A percentile compares a stretch with the other conserved stretches of the same genome.
These are phyloP conservation scores for Cupressus sempervirens DNA, from an alignment of 75 land plant genomes.

Conservation along the genomic window DNA sequence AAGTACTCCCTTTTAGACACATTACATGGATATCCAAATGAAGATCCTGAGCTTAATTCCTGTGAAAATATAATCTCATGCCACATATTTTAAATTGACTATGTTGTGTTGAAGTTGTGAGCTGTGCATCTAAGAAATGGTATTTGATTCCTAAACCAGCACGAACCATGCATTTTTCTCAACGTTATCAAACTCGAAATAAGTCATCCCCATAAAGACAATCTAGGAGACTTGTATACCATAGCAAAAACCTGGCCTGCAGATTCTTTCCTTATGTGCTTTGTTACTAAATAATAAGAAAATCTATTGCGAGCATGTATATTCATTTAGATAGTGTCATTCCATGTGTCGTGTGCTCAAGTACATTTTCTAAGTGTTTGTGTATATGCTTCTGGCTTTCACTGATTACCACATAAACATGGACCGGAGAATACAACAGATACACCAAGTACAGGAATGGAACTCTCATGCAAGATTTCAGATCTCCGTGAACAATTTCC, in stretches of 20 bases:
- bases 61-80: no score
- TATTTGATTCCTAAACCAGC: no score
- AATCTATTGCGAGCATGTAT: not conserved
- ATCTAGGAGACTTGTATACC: not conserved
- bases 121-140: no score
- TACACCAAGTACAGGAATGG: not conserved
- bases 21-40: not conserved
- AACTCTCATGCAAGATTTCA: no score
- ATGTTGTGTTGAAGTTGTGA: no score
- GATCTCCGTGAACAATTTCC: no score
- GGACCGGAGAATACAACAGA: not conserved
- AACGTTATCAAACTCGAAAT: no score
- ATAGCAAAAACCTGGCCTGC: not conserved
- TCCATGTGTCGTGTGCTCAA: not conserved
- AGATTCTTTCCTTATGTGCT: no score
- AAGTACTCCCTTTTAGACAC: not conserved
- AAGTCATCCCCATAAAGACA: no score
- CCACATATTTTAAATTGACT: no score
- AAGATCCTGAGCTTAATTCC: not conserved
- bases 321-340: not conserved
- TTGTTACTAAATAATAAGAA: no score
- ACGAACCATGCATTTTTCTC: no score
- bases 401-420: not conserved
- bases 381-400: not conserved
- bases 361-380: not conserved